Evolutionary conservation across 2,329 filamentous ascomycete species (phyloP).

Genomic region (Tolypocladium endophyticum): DNA sequence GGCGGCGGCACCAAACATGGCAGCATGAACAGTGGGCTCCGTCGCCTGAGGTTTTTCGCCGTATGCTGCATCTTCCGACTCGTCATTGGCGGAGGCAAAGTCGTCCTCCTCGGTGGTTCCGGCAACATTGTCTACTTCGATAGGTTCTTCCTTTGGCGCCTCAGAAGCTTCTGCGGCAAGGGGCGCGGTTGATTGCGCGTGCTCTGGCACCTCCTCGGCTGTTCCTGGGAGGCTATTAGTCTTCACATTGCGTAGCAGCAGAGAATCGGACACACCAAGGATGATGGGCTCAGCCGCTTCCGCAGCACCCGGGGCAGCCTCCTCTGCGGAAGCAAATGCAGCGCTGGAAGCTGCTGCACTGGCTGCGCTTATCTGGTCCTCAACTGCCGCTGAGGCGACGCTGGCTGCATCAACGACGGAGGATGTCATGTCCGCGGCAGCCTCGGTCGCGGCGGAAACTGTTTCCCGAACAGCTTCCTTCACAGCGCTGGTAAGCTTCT

Average conservation of each 20-base stretch:
- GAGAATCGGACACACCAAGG: neutral
- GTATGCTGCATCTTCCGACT: conserved; percentile 13
- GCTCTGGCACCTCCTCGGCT: neutral
- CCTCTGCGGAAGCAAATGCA: neutral
- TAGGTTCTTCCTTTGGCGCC: neutral
- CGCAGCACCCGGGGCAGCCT: neutral
- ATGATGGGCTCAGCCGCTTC: neutral
- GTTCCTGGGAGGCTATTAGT: neutral
- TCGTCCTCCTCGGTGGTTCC: neutral
- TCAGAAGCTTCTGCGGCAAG: neutral
- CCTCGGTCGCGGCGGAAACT: conserved; percentile 13
- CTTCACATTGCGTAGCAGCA: too few species aligned
- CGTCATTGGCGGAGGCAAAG: conserved; percentile 9
- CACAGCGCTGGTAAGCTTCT: neutral
- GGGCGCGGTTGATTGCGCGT: neutral
- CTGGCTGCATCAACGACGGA: conserved; percentile 2
- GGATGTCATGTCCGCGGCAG: conserved; percentile 5
- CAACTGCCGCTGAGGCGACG: neutral
- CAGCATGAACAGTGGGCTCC: conserved; percentile 30
- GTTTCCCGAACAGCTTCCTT: conserved; percentile 8
- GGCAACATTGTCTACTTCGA: neutral
- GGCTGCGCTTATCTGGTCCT: neutral
- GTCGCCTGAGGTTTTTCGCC: conserved; percentile 9
- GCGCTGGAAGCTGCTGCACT: neutral
- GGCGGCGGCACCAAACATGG: conserved; percentile 39